phyloP scores from a whole-genome alignment of 257 asterid genomes.

The Solanum gandarillasii region DNA sequence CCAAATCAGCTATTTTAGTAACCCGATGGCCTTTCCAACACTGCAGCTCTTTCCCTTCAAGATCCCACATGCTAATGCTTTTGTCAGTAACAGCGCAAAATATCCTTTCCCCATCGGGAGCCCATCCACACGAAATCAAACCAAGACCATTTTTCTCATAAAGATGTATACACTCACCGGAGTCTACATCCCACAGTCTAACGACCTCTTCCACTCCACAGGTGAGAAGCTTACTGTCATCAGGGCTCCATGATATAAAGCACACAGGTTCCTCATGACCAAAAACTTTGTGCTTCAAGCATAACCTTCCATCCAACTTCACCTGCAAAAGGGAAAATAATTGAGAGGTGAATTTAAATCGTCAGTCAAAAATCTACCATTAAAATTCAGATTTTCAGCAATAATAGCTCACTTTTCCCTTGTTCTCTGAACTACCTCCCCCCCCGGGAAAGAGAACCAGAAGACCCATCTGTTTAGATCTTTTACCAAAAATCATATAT shows the following conservation, averaged over 20 bases:
- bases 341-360: not conserved
- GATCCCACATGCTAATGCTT: constrained; percentile 82
- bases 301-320: constrained; percentile 33
- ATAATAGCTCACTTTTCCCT: not conserved
- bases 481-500: not conserved
- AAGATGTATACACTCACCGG: constrained; percentile 62
- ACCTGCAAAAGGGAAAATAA: constrained; percentile 30
- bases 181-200: constrained; percentile 65
- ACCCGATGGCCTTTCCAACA: constrained; percentile 83
- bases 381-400: not conserved
- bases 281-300: constrained; percentile 35
- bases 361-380: not conserved
- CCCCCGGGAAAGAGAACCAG: not conserved
- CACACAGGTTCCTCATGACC: constrained; percentile 73
- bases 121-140: constrained; percentile 82
- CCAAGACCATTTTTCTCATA: constrained; percentile 68
- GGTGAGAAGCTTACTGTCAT: constrained; percentile 64
- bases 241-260: constrained; percentile 76
- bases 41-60: constrained; percentile 69
- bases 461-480: not conserved
- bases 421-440: not conserved
- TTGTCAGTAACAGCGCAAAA: constrained; percentile 68
- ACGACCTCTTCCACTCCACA: constrained; percentile 86
- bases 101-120: constrained; percentile 57
- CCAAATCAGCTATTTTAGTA: constrained; percentile 58